Evolutionary conservation across 176 grass and related monocot genomes (phyloP).

Genomic region (Zoysia pacifica): DNA sequence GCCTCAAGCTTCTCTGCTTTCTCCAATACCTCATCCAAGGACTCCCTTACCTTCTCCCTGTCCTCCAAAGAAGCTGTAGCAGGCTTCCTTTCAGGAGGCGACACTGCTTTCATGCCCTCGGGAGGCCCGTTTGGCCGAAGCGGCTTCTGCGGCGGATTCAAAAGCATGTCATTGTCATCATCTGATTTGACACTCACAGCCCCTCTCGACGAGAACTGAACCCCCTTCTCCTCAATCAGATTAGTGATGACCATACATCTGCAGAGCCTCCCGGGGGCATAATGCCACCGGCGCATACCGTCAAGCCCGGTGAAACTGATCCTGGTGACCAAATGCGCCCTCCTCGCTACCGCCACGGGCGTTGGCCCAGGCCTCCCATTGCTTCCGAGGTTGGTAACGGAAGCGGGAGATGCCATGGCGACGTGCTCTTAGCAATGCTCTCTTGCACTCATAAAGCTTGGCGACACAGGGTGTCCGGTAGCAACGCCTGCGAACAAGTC

Average conservation of each 20-base stretch:
- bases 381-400: conserved; percentile 72
- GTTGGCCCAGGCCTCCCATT: conserved; percentile 53
- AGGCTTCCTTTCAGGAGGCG: conserved; percentile 45
- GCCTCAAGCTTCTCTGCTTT: conserved; percentile 85
- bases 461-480: conserved; percentile 31
- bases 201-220: conserved; percentile 61
- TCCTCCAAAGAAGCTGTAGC: conserved; percentile 46
- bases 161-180: conserved; percentile 62
- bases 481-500: conserved; percentile 23
- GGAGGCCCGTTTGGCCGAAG: conserved; percentile 50
- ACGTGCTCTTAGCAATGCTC: conserved; percentile 36
- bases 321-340: conserved; percentile 56
- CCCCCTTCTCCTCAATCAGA: conserved; percentile 75
- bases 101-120: conserved; percentile 36
- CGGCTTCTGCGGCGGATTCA: conserved; percentile 72
- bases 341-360: conserved; percentile 30
- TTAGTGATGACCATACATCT: conserved; percentile 84
- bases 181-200: conserved; percentile 55
- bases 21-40: conserved; percentile 79
- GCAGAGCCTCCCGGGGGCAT: conserved; percentile 55
- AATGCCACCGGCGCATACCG: conserved; percentile 49
- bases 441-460: conserved; percentile 43
- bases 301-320: conserved; percentile 55
- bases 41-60: conserved; percentile 67
- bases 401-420: conserved; percentile 85